These are phyloP conservation scores for sorghum (Sorghum bicolor) DNA, from an alignment of 176 grass and related monocot genomes.

Conservation along the genomic window Sorghum_bicolor_NCBIv3 NC_012873.2:4315001-4315500, in stretches of 20 bases:
- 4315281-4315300: too few relatives aligned
- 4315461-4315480: not conserved
- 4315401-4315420: not conserved
- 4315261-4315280: too few relatives aligned
- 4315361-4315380: not conserved
- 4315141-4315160: too few relatives aligned
- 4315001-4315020: not conserved
- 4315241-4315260: too few relatives aligned
- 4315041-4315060: not conserved
- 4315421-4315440: not conserved
- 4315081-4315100: not conserved
- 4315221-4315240: too few relatives aligned
- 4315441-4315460: not conserved
- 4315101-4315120: not conserved
- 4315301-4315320: not conserved
- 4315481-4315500: too few relatives aligned
- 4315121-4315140: too few relatives aligned
- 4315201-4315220: too few relatives aligned
- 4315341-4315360: not conserved
- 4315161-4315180: too few relatives aligned
- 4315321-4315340: not conserved
- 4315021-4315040: not conserved
- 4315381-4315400: not conserved
- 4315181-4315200: too few relatives aligned
- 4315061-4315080: not conserved